Conservation (phyloP, 2,329 filamentous ascomycete genomes). For the Microdochium nivale region DNA sequence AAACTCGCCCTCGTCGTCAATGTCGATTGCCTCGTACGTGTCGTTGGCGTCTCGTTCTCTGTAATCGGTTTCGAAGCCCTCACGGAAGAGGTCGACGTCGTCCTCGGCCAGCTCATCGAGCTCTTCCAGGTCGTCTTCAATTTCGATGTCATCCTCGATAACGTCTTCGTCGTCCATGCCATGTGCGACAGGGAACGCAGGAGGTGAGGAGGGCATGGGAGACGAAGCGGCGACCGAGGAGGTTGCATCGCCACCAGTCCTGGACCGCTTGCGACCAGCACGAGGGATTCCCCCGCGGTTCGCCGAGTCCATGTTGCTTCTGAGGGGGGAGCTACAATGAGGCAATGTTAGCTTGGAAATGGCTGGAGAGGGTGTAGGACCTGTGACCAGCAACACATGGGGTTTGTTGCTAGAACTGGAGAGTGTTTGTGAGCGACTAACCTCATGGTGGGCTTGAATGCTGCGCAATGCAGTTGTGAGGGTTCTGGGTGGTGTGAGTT, state of each 20-base stretch:
- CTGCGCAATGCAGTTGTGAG: background rate
- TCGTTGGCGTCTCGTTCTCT: slow-evolving; percentile 58
- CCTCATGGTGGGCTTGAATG: background rate
- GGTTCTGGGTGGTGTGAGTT: background rate
- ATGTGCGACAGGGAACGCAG: slow-evolving; percentile 55
- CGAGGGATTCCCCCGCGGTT: slow-evolving; percentile 60
- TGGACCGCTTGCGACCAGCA: slow-evolving; percentile 46
- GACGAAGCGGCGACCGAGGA: slow-evolving; percentile 49
- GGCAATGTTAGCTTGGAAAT: background rate
- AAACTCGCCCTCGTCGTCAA: slow-evolving; percentile 73
- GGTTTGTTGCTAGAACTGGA: slow-evolving; percentile 12
- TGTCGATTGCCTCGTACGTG: slow-evolving; percentile 58
- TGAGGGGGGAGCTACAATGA: slow-evolving; percentile 64
- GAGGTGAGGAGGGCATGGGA: slow-evolving; percentile 58
- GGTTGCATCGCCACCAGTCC: slow-evolving; percentile 38
- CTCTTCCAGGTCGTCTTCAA: slow-evolving; percentile 66
- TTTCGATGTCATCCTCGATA: slow-evolving; percentile 61
- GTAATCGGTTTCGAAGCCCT: slow-evolving; percentile 67
- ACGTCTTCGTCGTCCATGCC: slow-evolving; percentile 65
- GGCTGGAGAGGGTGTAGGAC: background rate
- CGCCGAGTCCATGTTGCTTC: slow-evolving; percentile 71
- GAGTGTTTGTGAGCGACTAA: too few species aligned
- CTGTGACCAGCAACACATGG: background rate
- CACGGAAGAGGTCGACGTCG: slow-evolving; percentile 68
- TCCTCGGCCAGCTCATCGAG: slow-evolving; percentile 77